Conservation (phyloP, 495 filamentous ascomycete genomes). For the Hyaloscypha bicolor region DNA sequence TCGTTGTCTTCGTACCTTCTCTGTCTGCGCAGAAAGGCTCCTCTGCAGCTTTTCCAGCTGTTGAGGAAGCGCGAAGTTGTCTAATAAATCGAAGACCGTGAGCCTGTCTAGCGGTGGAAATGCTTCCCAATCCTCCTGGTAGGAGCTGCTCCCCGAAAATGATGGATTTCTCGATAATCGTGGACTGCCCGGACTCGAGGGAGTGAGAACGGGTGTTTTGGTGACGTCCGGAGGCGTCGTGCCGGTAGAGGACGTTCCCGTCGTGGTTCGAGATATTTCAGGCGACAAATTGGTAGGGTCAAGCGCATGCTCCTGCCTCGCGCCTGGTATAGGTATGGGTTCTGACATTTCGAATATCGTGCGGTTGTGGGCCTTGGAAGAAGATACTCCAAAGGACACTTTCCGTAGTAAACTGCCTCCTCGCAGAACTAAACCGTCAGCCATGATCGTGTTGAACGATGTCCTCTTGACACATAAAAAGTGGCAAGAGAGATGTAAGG, state of each 20-base stretch:
- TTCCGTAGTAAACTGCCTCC: conserved; percentile 41
- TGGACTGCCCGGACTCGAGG: conserved; percentile 51
- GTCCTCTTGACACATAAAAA: background rate
- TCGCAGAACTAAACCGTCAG: conserved; percentile 42
- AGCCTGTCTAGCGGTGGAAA: conserved; percentile 87
- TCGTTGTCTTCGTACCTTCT: conserved; percentile 80
- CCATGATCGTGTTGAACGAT: conserved; percentile 29
- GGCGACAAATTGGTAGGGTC: conserved; percentile 27
- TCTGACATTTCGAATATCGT: conserved; percentile 51
- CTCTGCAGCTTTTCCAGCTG: conserved; percentile 86
- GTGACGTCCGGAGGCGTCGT: conserved; percentile 43
- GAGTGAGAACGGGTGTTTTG: conserved; percentile 45
- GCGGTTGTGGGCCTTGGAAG: conserved; percentile 36
- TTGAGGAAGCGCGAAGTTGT: conserved; percentile 88
- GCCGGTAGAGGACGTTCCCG: conserved; percentile 38
- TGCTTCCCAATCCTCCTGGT: conserved; percentile 87
- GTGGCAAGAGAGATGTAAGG: background rate
- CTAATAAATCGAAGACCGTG: conserved; percentile 88
- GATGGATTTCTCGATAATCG: conserved; percentile 70
- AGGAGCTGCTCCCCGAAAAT: conserved; percentile 75
- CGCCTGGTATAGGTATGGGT: conserved; percentile 37
- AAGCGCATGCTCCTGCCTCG: conserved; percentile 16
- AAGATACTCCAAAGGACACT: conserved; percentile 42
- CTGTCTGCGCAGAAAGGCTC: conserved; percentile 75
- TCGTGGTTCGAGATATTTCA: conserved; percentile 20